Evolutionary conservation across 805 yeast genomes (phyloP), one percentile per base, ranked within the genome.

Genomic region (Metschnikowia sp.): DNA sequence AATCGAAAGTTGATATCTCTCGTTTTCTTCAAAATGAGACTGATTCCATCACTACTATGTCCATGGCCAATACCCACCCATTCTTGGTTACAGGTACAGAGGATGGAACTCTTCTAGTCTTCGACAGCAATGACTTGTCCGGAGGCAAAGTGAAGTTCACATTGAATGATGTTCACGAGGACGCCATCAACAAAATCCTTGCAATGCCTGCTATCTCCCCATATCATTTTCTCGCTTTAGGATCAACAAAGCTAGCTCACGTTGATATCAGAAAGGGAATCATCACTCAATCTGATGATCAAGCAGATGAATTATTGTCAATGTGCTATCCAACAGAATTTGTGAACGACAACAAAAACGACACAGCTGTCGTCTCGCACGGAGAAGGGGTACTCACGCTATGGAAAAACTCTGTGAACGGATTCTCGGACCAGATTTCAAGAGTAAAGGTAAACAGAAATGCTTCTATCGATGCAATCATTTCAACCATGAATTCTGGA

Each of bases 291-390:
- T 83, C 91, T 33, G 98, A 91, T 52, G 91, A 89, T 61, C 99
- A 92, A 68, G 96, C 86, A 55, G 98, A 92, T 60, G 99, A 92
- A 61, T 68, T 92, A n/a, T 67, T 92, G 37, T 76, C 90, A 47
- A 84, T 88, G 57, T 71, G 87, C 34, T 81, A 83, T 68, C 77
- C 83, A 1, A 57, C 70, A 1, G 87, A 84, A 52, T 78, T 78
- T 2, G 54, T 64, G 10, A 64, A 59, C 34, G 65, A 57, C 10
- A 76, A 81, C 11, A 77, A 76, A 40, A 87, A 83, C 45, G 83
- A 81, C 15, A 76, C 81, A 0, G 77, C 83, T 3, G 78, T 85
- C 4, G 90, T 91, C 56, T 92, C 96, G 39, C 90, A 89, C 85
- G 89, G 96, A 12, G 94, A 86, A 60, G 98, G 98, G 3, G 79